Base-by-base conservation (phyloP, 2,329 filamentous ascomycete species). In the Colletotrichum sp. region DNA sequence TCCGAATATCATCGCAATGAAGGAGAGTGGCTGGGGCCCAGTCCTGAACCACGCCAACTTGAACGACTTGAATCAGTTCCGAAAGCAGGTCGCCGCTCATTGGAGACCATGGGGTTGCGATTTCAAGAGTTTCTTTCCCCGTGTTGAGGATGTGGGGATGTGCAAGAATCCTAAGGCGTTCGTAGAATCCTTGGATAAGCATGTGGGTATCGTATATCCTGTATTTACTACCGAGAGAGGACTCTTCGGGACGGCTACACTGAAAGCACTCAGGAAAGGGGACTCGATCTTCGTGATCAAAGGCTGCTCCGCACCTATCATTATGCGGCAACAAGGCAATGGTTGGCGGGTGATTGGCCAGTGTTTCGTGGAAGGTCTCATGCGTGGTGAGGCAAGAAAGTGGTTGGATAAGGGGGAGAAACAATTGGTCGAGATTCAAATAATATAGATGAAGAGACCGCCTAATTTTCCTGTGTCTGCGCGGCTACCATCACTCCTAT, bases 341-440 rank as follows among this genome's bases (percentile, higher is more conserved):
- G 43, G 64, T 3, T 75, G 68, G 68, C 21, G 36, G 34, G 68
- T 74, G 8, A 26, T 74, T 16, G 36, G 67, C 2, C 72, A 75
- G 39, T 75, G 68, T 32, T 72, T 75, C n/a, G 36, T 75, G 7
- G 61, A 75, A n/a, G 68, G 68, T 26, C 69, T 72, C 6, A 75
- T 75, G 52, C 32, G 34, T 48, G 55, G 52, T 1, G 55, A 60
- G 32, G 55, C 55, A 13, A 60, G 39, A 21, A 7, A 2, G 16
- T 21, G 24, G 55, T 26, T 69, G n/a, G 55, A 60, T 1, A 60
- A 7, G 4, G 67, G 24, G 6, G 16, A 8, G 26, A 30, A 26
- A 5, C 14, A 6, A 26, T 24, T 69, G 26, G 55, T 28, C 18
- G 67, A 69, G 16, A 34, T 69, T 69, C 16, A 14, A 18, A 24